Evolutionary conservation across 2,329 filamentous ascomycete species (phyloP), one percentile per base, ranked within the genome.

Genomic region (Aspergillus sp.): DNA sequence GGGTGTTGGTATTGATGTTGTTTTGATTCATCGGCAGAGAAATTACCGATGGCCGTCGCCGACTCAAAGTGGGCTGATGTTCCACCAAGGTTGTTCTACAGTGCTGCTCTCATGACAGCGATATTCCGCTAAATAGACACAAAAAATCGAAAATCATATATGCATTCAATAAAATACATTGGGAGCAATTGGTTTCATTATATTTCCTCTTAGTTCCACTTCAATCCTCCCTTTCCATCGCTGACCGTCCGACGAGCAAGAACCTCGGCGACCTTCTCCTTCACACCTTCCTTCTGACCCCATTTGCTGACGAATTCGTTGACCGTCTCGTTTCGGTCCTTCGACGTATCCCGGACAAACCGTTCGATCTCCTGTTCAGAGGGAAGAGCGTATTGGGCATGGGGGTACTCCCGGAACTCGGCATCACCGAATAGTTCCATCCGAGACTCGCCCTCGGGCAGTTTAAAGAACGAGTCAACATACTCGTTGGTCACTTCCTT

Each of bases 391-490:
- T 90, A 82, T 27, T 59, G 58, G 23, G 70, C 68, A 66, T 88
- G 81, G 1, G 90, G 91, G 68, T 96, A 96, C 49, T 84, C 73
- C 4, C 62, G 65, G 70, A 85, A 97, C 57, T 86, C 78, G 5
- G 51, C 55, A 10, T 73, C 67, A 46, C 75, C 83, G 49, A 90
- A 73, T 46, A 95, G 74, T 41, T 74, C 55, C 41, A 96, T 71
- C 46, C 72, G 66, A 41, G 71, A 55, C 32, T 69, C 58, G 41
- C 65, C 69, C 12, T 69, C 60, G 13, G 75, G 68, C 22, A 76
- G 70, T 37, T 71, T 58, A 69, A 95, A 91, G 73, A 95, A 96
- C 1, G 75, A 72, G 45, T 84, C 75, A 5, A 91, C 76, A 17
- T 79, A 74, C 41, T 74, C 64, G 13, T 75, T 62, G 2, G 68